Base-by-base conservation (phyloP, 306 rosid genomes). In the Datisca glomerata region DNA sequence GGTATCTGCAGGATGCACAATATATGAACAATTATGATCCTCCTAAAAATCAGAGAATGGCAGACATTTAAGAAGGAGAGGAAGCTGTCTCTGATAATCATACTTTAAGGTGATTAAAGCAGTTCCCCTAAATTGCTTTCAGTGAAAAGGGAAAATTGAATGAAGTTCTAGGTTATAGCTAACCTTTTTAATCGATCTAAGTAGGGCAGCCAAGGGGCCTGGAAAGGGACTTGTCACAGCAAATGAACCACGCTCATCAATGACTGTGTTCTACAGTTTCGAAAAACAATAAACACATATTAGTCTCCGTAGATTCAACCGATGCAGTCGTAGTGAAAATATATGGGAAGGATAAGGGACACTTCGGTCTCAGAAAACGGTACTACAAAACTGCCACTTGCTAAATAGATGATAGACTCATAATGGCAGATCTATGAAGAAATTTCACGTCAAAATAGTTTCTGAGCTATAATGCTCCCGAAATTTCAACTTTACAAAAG, bases 221-320 rank as follows among this genome's bases (percentile, higher is more conserved):
- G 95, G 93, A 61, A 57, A 67, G 49, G 97, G 93, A 57, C 63
- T 74, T 53, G 81, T 51, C 62, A 89, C 91, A 47, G 95, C 69
- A 63, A 89, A 74, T 45, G 97, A 89, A 60, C 86, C 70, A 24
- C 97, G 97, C 67, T 80, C 97, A 59, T 89, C 97, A 28, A 80
- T 73, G 19, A 89, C 53, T 38, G 81, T 56, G 57, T 89, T 89
- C 97, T 89, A 72, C 56, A 58, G 7, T 37, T n/a, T n/a, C n/a
- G n/a, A 45, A 45, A 67, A 29, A 55, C 29, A 20, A 37, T 20
- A 43, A 12, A 8, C 21, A 18, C 31, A 47, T 11, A 31, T 27
- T 16, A 25, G n/a, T n/a, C n/a, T n/a, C n/a, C n/a, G n/a, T n/a
- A n/a, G n/a, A n/a, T n/a, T n/a, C n/a, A n/a, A n/a, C n/a, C n/a